Evolutionary conservation across 176 grass and related monocot genomes (phyloP).

Genomic region (Ensete ventricosum): DNA sequence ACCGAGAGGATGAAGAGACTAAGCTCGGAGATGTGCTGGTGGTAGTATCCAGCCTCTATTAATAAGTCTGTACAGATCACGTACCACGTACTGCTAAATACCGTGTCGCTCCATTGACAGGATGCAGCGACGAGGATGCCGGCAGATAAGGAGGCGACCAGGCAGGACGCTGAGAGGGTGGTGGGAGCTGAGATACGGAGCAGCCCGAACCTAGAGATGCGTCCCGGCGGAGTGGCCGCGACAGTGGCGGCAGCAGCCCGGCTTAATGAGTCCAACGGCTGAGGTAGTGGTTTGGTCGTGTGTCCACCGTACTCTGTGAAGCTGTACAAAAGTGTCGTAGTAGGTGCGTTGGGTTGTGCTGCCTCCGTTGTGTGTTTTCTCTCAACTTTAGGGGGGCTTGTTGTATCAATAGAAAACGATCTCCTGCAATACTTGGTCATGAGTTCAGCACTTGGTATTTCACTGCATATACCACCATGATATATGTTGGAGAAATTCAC

Average conservation of each 20-base stretch:
- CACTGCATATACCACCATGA: too few species aligned
- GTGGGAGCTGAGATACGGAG: conserved; percentile 39
- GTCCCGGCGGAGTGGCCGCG: conserved; percentile 32
- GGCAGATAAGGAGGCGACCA: conserved; percentile 40
- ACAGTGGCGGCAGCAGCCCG: conserved; percentile 45
- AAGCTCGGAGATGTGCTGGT: conserved; percentile 48
- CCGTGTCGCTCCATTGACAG: conserved; percentile 1
- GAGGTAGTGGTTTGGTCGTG: too few species aligned
- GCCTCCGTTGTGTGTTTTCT: too few species aligned
- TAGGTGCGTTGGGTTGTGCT: too few species aligned
- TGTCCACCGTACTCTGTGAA: too few species aligned
- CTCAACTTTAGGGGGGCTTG: too few species aligned
- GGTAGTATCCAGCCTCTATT: conserved; percentile 21
- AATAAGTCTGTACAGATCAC: neutral
- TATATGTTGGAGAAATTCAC: too few species aligned
- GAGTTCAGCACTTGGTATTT: too few species aligned
- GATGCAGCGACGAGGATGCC: conserved; percentile 35
- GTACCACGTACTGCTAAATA: neutral
- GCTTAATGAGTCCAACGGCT: conserved; percentile 27
- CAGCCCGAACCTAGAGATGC: conserved; percentile 19
- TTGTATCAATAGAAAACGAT: too few species aligned
- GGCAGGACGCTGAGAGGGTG: conserved; percentile 43
- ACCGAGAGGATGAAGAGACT: conserved; percentile 32
- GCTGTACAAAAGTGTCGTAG: too few species aligned
- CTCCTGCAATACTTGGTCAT: too few species aligned